Evolutionary conservation across 352 stramenopile species (phyloP).

Genomic region (Globisporangium apiculatum): DNA sequence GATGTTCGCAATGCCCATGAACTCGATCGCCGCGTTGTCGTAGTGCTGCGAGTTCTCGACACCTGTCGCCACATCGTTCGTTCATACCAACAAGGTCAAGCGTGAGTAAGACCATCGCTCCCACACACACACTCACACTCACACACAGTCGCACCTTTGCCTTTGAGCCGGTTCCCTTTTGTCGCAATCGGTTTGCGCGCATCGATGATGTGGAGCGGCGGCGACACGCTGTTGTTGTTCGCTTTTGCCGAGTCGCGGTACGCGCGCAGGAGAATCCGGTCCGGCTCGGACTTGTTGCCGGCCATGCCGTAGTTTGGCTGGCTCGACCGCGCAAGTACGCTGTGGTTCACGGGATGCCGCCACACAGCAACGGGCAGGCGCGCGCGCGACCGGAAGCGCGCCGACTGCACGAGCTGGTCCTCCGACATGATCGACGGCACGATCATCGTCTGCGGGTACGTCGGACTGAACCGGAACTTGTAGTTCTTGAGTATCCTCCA

Average conservation of each 20-base stretch:
- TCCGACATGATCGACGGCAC: conserved; percentile 92
- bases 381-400: conserved; percentile 89
- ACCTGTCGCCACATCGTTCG: conserved; percentile 26
- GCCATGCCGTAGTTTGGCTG: conserved; percentile 97
- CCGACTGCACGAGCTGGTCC: conserved; percentile 85
- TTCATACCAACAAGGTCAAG: not conserved
- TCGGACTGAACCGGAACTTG: conserved; percentile 54
- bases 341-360: conserved; percentile 88
- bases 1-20: conserved; percentile 99
- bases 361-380: conserved; percentile 92
- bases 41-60: conserved; percentile 97
- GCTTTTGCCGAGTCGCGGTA: conserved; percentile 83
- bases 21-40: conserved; percentile 29
- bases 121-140: too few species aligned
- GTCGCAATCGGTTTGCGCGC: conserved; percentile 75
- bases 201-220: conserved; percentile 81
- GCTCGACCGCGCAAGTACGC: conserved; percentile 90
- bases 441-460: conserved; percentile 86
- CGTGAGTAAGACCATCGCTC: not conserved
- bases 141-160: conserved; percentile 44
- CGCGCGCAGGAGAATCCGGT: conserved; percentile 86
- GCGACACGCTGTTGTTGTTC: conserved; percentile 59
- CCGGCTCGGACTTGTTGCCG: conserved; percentile 88
- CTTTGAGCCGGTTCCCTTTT: conserved; percentile 76
- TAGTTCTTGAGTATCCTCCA: conserved; percentile 88